A percentile compares a stretch with the other conserved stretches of the same genome.
These are phyloP conservation scores for Fusarium fujikuroi DNA, from an alignment of 2,329 filamentous ascomycete species.

Conservation along the genomic window DNA sequence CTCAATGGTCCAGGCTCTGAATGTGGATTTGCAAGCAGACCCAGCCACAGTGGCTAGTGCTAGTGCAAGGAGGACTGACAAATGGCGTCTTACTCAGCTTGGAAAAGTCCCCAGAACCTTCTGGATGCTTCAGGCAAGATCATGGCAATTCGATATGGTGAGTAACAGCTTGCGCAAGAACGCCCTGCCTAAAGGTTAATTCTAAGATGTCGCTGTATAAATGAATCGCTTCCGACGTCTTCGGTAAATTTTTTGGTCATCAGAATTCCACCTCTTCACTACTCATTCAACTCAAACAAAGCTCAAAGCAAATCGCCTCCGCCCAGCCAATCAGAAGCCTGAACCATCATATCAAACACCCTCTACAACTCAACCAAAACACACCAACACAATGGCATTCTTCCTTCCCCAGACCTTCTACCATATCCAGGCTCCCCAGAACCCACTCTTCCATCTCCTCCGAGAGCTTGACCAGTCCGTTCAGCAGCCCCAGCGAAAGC, in stretches of 20 bases:
- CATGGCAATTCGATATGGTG: not conserved
- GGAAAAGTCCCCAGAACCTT: not conserved
- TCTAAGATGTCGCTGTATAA: not conserved
- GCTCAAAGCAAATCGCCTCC: not conserved
- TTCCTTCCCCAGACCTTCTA: slow-evolving; percentile 21
- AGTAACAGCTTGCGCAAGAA: slow-evolving; percentile 16
- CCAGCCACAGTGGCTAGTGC: slow-evolving; percentile 3
- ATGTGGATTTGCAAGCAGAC: not conserved
- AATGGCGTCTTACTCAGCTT: slow-evolving; percentile 7
- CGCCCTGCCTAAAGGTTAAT: not conserved
- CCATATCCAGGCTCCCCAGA: slow-evolving; percentile 10
- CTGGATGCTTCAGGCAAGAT: slow-evolving; percentile 8
- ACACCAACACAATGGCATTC: slow-evolving; percentile 16
- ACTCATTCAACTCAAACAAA: not conserved
- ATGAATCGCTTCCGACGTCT: not conserved
- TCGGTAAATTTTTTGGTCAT: not conserved
- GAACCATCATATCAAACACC: not conserved
- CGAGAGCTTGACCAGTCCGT: slow-evolving; percentile 22
- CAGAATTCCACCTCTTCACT: not conserved
- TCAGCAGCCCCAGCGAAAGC: slow-evolving; percentile 21
- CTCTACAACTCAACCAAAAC: not conserved
- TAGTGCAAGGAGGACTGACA: not conserved
- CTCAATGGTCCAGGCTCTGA: not conserved
- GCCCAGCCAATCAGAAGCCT: not conserved
- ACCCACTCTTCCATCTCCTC: slow-evolving; percentile 22